Base-by-base conservation (phyloP, 2,329 filamentous ascomycete genomes). In the Arachnomyces sp. region DNA sequence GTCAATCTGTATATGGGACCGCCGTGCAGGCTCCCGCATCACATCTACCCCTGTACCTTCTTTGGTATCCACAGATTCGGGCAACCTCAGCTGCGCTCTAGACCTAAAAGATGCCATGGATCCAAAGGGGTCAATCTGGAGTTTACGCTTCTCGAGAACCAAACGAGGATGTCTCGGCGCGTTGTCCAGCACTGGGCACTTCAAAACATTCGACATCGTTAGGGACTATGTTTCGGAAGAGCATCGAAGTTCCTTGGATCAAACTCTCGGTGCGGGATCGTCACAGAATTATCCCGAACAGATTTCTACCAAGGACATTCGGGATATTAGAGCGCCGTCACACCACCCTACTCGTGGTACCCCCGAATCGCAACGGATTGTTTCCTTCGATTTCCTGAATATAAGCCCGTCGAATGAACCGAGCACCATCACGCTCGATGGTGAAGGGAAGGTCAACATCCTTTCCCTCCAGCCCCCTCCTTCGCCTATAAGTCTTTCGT, bases 1-100 rank as follows among this genome's bases (percentile, higher is more conserved):
- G 13, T 70, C 70, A 2, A 71, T 81, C 31, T 77, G 72, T 43
- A 66, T 81, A 4, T 82, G 78, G 78, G 78, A 82, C 52, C 70
- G 73, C 40, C 72, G 78, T 38, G 63, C 65, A 41, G 64, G 66
- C 4, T 52, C 57, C 29, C 57, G 65, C 7, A 58, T 63, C 32
- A 52, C 60, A 20, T 53, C 60, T 3, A 50, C 63, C 12, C 55
- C 58, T 7, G 51, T 63, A n/a, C 56, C 55, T 2, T 53, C 56
- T 31, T 44, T 57, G 1, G 51, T 47, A 20, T 50, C 46, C 30
- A 36, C 53, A 3, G 61, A 65, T 7, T 45, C 55, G 1, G 56
- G 57, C 11, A 60, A 64, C 40, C 47, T 59, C n/a, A 69, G 67
- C 5, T 64, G 76, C 13, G 72, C 77, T 1, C 60, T 81, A n/a